Conservation (phyloP, 106 monocot genomes). For the Apostasia shenzhenica region DNA sequence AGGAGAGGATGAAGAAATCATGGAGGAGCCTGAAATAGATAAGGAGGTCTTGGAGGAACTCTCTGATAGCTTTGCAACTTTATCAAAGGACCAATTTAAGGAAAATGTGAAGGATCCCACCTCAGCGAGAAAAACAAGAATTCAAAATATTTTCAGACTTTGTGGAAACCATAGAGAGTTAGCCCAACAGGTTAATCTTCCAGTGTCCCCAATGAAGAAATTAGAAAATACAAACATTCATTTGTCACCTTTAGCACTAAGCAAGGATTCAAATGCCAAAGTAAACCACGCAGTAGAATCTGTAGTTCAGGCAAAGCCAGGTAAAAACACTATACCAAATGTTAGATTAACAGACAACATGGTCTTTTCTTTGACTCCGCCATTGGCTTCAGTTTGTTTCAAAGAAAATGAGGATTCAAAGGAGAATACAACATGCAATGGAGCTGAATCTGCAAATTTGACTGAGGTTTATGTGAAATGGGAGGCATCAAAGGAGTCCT, state of each 20-base stretch:
- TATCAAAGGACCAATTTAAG: slow-evolving; percentile 1
- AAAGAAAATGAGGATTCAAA: slow-evolving; percentile 24
- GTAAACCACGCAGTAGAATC: neutral
- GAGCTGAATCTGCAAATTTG: slow-evolving; percentile 17
- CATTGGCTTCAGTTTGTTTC: slow-evolving; percentile 18
- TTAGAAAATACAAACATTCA: slow-evolving; percentile 19
- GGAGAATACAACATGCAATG: slow-evolving; percentile 36
- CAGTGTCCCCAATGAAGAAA: slow-evolving; percentile 28
- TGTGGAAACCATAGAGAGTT: slow-evolving; percentile 89
- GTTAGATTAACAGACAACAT: slow-evolving; percentile 14
- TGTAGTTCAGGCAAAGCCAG: neutral
- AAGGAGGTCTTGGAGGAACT: slow-evolving; percentile 64
- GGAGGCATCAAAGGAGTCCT: slow-evolving; percentile 65
- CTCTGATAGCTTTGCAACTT: neutral
- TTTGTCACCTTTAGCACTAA: slow-evolving; percentile 7
- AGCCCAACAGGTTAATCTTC: slow-evolving; percentile 34
- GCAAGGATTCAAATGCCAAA: neutral
- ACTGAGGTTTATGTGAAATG: slow-evolving; percentile 77
- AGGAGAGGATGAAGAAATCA: slow-evolving; percentile 41
- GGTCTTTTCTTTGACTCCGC: slow-evolving; percentile 17
- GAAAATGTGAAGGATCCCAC: slow-evolving; percentile 18
- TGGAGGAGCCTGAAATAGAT: slow-evolving; percentile 43
- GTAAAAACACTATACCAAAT: neutral
- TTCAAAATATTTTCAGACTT: slow-evolving; percentile 91
- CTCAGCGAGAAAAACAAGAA: slow-evolving; percentile 55